phyloP scores from a whole-genome alignment of 257 asterid genomes.

The Solanum phureja region DNA sequence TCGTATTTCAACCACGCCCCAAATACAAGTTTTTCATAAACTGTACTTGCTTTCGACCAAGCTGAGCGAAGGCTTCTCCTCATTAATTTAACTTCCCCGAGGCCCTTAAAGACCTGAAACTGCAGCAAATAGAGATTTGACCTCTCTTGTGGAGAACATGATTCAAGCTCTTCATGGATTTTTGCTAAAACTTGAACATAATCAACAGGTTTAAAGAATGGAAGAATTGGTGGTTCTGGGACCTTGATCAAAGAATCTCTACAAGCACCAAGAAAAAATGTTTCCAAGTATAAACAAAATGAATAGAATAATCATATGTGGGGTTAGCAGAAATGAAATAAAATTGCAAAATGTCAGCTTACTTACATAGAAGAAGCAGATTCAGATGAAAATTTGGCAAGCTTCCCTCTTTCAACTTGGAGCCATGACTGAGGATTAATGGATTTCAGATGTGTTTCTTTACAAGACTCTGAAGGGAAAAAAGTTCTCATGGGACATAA shows the following conservation, averaged over 20 bases:
- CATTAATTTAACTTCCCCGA: constrained; percentile 85
- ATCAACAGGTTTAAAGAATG: constrained; percentile 80
- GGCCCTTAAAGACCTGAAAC: constrained; percentile 93
- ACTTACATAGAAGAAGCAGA: constrained; percentile 78
- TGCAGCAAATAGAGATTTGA: constrained; percentile 69
- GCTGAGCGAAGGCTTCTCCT: constrained; percentile 90
- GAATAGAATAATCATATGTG: neutral
- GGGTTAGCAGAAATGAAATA: neutral
- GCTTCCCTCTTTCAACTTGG: constrained; percentile 98
- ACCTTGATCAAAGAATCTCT: constrained; percentile 93
- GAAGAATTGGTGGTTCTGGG: constrained; percentile 81
- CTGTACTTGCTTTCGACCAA: constrained; percentile 60
- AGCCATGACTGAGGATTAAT: constrained; percentile 97
- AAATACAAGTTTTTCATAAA: constrained; percentile 72
- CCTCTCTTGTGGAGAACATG: constrained; percentile 55
- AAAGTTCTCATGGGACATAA: constrained; percentile 92
- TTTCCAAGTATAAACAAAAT: neutral
- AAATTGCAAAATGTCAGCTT: neutral
- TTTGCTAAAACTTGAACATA: constrained; percentile 86
- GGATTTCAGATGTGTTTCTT: constrained; percentile 56
- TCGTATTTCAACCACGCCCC: constrained; percentile 95
- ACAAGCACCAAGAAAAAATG: constrained; percentile 22
- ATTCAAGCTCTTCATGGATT: constrained; percentile 92
- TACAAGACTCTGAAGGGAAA: constrained; percentile 80
- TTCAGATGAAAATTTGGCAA: constrained; percentile 47